Conservation (phyloP, 1,284 basidiomycete species). For the Phlebopus sp. region DNA sequence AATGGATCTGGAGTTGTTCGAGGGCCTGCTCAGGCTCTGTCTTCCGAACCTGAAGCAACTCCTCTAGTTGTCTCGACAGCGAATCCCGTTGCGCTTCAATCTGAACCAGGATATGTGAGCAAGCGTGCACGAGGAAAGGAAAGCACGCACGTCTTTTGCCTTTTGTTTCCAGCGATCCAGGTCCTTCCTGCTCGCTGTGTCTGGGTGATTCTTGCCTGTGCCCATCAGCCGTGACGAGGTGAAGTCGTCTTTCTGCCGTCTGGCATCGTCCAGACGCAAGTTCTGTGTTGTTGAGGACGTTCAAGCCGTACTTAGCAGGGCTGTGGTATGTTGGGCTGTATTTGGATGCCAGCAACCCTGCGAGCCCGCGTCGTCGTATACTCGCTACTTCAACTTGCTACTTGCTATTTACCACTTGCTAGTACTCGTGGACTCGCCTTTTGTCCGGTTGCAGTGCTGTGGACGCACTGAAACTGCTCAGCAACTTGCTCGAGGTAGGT, state of each 20-base stretch:
- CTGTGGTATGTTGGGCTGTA: constrained; percentile 1
- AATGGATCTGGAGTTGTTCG: constrained; percentile 44
- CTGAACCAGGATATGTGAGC: constrained; percentile 26
- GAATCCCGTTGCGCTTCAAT: constrained; percentile 45
- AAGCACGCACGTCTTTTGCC: constrained; percentile 22
- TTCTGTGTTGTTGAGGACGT: not conserved
- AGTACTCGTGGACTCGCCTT: constrained; percentile 11
- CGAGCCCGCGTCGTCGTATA: constrained; percentile 2
- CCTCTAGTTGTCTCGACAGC: constrained; percentile 53
- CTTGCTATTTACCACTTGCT: not conserved
- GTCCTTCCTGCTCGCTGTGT: constrained; percentile 20
- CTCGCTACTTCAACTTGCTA: not conserved
- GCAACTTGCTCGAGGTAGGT: constrained; percentile 28
- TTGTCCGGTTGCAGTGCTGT: not conserved
- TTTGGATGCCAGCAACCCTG: not conserved
- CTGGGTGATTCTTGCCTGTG: constrained; percentile 12
- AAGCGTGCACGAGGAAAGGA: not conserved
- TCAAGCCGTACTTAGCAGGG: too few species aligned
- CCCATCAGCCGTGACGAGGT: constrained; percentile 1
- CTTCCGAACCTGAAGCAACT: constrained; percentile 50
- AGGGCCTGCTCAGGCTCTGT: constrained; percentile 62
- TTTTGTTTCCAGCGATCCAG: constrained; percentile 33
- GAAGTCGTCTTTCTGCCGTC: too few species aligned
- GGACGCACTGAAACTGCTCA: too few species aligned
- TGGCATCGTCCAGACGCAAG: too few species aligned